Conservation (phyloP, 1,284 basidiomycete genomes). For the Apiotrichum gamsii region DNA sequence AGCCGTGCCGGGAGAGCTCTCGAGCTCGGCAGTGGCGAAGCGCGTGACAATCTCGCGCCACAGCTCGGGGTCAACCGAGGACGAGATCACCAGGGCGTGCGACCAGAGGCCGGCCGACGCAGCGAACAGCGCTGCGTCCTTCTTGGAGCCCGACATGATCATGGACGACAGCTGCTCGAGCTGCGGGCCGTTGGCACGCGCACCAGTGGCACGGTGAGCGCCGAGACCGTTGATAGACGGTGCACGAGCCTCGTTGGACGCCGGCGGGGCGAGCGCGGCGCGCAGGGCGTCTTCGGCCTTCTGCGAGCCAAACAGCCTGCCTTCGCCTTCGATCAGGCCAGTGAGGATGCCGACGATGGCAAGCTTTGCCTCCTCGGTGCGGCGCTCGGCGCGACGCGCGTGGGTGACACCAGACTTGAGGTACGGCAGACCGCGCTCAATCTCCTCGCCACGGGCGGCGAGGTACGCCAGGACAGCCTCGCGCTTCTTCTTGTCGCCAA, state of each 20-base stretch:
- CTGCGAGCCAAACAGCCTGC: conserved; percentile 69
- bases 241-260: conserved; percentile 9
- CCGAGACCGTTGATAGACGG: conserved; percentile 25
- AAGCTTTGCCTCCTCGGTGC: conserved; percentile 67
- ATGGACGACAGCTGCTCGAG: conserved; percentile 74
- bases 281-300: conserved; percentile 63
- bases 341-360: conserved; percentile 68
- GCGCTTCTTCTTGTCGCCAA: conserved; percentile 71
- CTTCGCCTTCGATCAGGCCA: conserved; percentile 79
- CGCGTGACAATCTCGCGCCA: conserved; percentile 87
- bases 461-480: conserved; percentile 71
- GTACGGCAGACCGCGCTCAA: conserved; percentile 69
- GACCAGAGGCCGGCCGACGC: conserved; percentile 85
- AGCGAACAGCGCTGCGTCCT: conserved; percentile 81
- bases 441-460: conserved; percentile 64
- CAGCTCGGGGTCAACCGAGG: conserved; percentile 83
- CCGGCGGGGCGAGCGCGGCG: conserved; percentile 57
- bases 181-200: conserved; percentile 50
- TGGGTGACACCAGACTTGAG: conserved; percentile 50
- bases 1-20: conserved; percentile 32
- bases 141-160: conserved; percentile 74
- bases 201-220: conserved; percentile 10
- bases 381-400: conserved; percentile 56
- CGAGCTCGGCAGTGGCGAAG: conserved; percentile 76
- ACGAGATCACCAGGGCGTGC: conserved; percentile 92